Base-by-base conservation (phyloP, 371 early-diverging fungal genomes). In the Rhizomucor pusillus region DNA sequence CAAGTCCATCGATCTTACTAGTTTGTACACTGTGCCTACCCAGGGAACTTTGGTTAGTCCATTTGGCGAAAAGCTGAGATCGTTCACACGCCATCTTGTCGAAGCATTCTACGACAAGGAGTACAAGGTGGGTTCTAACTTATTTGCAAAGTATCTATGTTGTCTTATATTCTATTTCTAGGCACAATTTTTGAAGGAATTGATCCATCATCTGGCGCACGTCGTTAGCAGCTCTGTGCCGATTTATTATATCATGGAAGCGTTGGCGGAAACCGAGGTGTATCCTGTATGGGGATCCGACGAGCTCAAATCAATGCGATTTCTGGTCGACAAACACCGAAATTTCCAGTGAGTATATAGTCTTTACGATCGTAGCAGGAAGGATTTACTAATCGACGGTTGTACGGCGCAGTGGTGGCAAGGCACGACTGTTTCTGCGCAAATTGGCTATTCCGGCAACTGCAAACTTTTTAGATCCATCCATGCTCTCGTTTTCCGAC, bases 1-100 rank as follows among this genome's bases (percentile, higher is more conserved):
- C 11, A 71, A 65, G 33, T 60, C 63, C 4, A 47, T 77, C 2
- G 77, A 77, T 50, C 37, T 43, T 3, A 63, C 73, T 22, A 24
- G 50, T 20, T 43, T 77, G n/a, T 77, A 67, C 24, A 47, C 59
- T 7, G 77, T 77, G 1, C 67, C 67, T 13, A 71, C 69, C 0
- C 73, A 67, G 40, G 77, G 77, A 3, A 62, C 71, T 0, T 46
- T 77, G 20, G 67, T 77, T 14, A 77, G 77, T 41, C 73, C 77
- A 0, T 73, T 73, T 65, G 77, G 71, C 25, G 77, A 77, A 40
- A 63, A 69, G 34, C 56, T 71, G 5, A 60, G 65, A 22, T 16
- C 19, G 0, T 77, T 77, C 19, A 63, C 72, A 37, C 20, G 25
- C 2, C 49, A 56, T 43, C 47, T 69, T 0, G 43, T 69, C 13